Base-by-base conservation (phyloP, 1,139 yeast genomes). In the Saccharomyces uvarum region DNA sequence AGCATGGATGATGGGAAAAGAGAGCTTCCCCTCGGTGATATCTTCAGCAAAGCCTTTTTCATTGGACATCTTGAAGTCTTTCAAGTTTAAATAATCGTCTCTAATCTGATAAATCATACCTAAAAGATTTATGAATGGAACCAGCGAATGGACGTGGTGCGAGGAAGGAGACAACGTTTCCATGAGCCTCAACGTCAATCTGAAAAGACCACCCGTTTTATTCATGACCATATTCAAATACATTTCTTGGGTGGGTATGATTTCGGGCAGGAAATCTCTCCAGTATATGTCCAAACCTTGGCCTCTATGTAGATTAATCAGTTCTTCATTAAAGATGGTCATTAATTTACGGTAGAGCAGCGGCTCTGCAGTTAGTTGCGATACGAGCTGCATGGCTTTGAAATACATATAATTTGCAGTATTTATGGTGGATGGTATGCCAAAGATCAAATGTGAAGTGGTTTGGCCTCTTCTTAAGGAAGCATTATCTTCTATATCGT, bases 31-130 rank as follows among this genome's bases (percentile, higher is more conserved):
- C 68, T 90, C 97, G 0, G 90, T 80, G 44, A 90, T 77, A 66
- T 90, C 97, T 63, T 90, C 97, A 53, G 95, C 89, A 54, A 79
- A 81, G 0, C 97, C 97, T 69, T 90, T 89, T 74, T 83, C 82
- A 38, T 77, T 75, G 14, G 75, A 71, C 71, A 87, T 84, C 31
- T 72, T 70, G 11, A 70, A 73, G 55, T 81, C 81, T 28, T 77
- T 77, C 52, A 88, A 70, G 65, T 88, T 88, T 60, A 86, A 70
- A 61, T 83, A 84, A 67, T 89, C 97, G 66, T 90, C 97, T 60
- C 88, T 77, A 47, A 90, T 78, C 68, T 90, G 98, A 69, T 88
- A 90, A 13, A 88, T 74, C 16, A 88, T 77, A 0, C 97, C 97
- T 27, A 90, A 70, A n/a, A 83, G 64, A 63, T 88, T 86, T n/a